Evolutionary conservation across 345 rosid genomes (phyloP), one percentile per base, ranked within the genome.

Genomic region (Eucalyptus marginata): DNA sequence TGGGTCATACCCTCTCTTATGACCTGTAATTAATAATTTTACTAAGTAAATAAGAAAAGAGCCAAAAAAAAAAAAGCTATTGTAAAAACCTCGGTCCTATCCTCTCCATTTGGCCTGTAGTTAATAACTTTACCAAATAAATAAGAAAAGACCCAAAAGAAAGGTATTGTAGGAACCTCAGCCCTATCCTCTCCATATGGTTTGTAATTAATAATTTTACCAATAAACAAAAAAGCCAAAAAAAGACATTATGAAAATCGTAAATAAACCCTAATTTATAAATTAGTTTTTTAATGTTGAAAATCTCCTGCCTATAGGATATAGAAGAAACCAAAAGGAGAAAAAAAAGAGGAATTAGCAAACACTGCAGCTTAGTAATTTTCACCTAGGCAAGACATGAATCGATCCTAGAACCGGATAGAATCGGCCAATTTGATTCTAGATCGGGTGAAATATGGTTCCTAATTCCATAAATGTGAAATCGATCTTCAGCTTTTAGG

Each of bases 401-500:
- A 56, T 56, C 1, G 0, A 9, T 56, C 2, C 3, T 24, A 24
- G 62, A 56, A 24, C 1, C 13, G 6, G 2, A 56, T 18, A 7
- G 3, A 52, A 52, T 17, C 0, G 0, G 9, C 5, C 5, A 7
- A 0, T 20, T 56, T 24, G 12, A 9, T 22, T 54, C 5, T 5
- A 54, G 11, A 54, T 54, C 5, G 7, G 0, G 27, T 54, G 25
- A 20, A 22, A 1, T 56, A 0, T 18, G 29, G 6, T 24, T 56
- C 27, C 62, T 24, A 56, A 8, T 56, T 56, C 0, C 62, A 56
- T 56, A 56, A 7, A 52, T 52, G 56, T 52, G 4, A 52, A 7
- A 52, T 52, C 10, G 4, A 52, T 52, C 56, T 52, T 52, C 1
- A 2, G 56, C 1, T 18, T 56, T 56, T 56, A 22, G 6, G 12